Percentiles rank a stretch among this genome's conserved stretches.
These are phyloP conservation scores for Zasmidium cellare DNA, from an alignment of 2,329 filamentous ascomycete species.

Conservation along the genomic window DNA sequence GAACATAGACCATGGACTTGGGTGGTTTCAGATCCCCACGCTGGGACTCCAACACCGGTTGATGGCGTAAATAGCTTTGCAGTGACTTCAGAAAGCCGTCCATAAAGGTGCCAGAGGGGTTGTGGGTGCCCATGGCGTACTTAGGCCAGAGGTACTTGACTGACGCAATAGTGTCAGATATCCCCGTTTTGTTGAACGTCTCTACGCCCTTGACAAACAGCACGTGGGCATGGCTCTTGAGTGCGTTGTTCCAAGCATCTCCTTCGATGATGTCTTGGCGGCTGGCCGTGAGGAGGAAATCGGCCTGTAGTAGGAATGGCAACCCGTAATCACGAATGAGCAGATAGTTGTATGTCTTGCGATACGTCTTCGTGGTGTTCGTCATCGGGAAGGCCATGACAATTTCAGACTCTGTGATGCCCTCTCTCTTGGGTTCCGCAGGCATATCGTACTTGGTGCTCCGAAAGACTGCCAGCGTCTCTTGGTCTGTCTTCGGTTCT, in stretches of 20 bases:
- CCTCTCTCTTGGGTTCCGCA: constrained; percentile 11
- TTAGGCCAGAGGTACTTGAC: not conserved
- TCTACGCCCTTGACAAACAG: not conserved
- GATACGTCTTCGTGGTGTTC: constrained; percentile 1
- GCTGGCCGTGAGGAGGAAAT: constrained; percentile 20
- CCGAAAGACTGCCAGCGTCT: constrained; percentile 3
- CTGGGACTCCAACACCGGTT: not conserved
- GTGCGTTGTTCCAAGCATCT: not conserved
- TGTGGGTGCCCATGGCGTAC: not conserved
- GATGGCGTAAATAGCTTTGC: not conserved
- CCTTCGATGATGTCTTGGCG: not conserved
- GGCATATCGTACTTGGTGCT: constrained; percentile 15
- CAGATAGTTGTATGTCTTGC: constrained; percentile 27
- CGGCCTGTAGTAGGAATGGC: constrained; percentile 24
- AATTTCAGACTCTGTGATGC: constrained; percentile 18
- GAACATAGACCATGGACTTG: not conserved
- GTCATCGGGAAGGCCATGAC: constrained; percentile 24
- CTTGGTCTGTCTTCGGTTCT: not conserved
- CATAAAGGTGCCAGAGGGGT: not conserved
- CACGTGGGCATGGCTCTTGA: not conserved
- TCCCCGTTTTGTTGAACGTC: not conserved
- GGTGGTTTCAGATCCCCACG: not conserved
- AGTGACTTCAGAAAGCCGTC: not conserved
- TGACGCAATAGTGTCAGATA: not conserved
- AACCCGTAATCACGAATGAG: constrained; percentile 28